phyloP scores from a whole-genome alignment of 768 basidiomycete genomes.

The Tulasnella sp. region DNA sequence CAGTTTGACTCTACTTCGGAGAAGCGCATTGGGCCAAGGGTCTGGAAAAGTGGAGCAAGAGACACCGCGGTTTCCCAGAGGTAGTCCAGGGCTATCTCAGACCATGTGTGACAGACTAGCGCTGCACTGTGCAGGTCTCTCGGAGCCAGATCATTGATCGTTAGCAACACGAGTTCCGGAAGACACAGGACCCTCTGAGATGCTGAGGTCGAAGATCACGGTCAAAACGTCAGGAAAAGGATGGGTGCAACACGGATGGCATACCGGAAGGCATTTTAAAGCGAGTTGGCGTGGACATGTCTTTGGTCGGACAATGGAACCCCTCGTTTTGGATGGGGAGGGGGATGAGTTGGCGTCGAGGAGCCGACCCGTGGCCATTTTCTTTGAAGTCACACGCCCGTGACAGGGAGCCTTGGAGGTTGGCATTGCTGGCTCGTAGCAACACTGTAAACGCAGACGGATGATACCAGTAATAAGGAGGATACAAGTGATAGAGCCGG shows the following conservation, averaged over 20 bases:
- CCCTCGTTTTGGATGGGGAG: neutral
- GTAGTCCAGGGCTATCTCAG: neutral
- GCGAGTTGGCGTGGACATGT: neutral
- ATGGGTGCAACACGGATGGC: neutral
- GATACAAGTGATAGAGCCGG: too few relatives aligned
- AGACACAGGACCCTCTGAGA: neutral
- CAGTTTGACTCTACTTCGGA: neutral
- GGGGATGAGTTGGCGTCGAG: neutral
- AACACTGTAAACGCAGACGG: too few relatives aligned
- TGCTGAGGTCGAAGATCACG: neutral
- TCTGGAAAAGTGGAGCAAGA: neutral
- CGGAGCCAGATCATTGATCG: neutral
- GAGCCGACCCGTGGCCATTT: neutral
- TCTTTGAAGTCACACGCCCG: neutral
- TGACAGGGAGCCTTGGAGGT: too few relatives aligned
- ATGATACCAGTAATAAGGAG: too few relatives aligned
- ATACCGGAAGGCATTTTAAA: neutral
- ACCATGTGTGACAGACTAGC: neutral
- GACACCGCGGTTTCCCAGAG: neutral
- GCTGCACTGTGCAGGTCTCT: neutral
- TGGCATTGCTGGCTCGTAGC: too few relatives aligned
- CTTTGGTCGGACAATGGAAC: neutral
- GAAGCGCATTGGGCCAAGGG: neutral
- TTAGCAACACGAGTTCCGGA: neutral
- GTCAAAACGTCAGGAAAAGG: neutral